Percentiles rank a stretch among this genome's conserved stretches.
These are phyloP conservation scores for Xerocomus spinulosus DNA, from an alignment of 768 basidiomycete species.

Conservation along the genomic window DNA sequence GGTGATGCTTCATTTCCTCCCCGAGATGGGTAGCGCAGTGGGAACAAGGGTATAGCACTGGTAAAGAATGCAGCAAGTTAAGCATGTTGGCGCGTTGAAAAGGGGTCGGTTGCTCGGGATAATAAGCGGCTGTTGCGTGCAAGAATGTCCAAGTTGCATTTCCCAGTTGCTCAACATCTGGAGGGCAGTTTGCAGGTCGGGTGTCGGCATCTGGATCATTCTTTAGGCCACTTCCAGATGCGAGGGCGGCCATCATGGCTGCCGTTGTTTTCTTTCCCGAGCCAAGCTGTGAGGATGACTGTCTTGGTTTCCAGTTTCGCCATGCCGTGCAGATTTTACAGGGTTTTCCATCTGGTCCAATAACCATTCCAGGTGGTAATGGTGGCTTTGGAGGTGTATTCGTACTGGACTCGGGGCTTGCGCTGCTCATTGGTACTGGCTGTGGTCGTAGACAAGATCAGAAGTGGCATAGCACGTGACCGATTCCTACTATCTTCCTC, in stretches of 20 bases:
- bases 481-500: background rate
- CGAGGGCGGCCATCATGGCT: conserved; percentile 33
- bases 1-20: conserved; percentile 55
- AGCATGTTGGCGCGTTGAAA: conserved; percentile 82
- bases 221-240: conserved; percentile 27
- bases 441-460: too few relatives aligned
- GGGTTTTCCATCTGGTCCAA: conserved; percentile 92
- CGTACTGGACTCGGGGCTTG: conserved; percentile 3
- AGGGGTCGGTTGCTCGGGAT: conserved; percentile 75
- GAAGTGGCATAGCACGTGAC: too few relatives aligned
- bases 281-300: conserved; percentile 26
- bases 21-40: conserved; percentile 84
- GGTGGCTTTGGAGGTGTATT: conserved; percentile 14
- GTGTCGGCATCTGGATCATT: conserved; percentile 30
- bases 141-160: conserved; percentile 96
- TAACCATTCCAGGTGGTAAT: conserved; percentile 78
- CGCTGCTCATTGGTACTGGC: conserved; percentile 10
- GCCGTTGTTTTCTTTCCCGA: conserved; percentile 32
- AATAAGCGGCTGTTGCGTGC: conserved; percentile 93
- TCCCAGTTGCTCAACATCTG: conserved; percentile 86
- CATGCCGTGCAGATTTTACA: conserved; percentile 91
- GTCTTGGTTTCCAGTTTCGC: conserved; percentile 56
- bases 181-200: conserved; percentile 71
- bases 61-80: conserved; percentile 69
- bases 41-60: conserved; percentile 82